These are phyloP conservation scores for Colletotrichum shisoi DNA, from an alignment of 2,329 filamentous ascomycete species.

Conservation along the genomic window DNA sequence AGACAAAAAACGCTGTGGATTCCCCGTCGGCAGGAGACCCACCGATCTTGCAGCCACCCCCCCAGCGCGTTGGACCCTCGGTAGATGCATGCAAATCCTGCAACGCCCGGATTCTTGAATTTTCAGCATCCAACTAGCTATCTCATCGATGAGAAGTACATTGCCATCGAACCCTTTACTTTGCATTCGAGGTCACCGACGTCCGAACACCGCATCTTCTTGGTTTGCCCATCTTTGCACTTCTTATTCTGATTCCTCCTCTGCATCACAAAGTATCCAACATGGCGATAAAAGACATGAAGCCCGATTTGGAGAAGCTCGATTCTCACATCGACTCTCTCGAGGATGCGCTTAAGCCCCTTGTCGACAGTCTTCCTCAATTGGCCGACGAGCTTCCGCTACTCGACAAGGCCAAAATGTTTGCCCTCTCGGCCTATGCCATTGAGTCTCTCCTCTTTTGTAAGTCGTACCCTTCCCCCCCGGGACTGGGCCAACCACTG, in stretches of 20 bases:
- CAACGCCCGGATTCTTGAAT: constrained; percentile 32
- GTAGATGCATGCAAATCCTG: constrained; percentile 35
- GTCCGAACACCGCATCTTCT: background rate
- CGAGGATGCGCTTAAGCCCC: constrained; percentile 75
- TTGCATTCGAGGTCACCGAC: constrained; percentile 6
- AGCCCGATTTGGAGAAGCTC: constrained; percentile 75
- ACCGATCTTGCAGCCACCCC: constrained; percentile 15
- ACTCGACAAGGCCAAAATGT: constrained; percentile 94
- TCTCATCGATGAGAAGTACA: constrained; percentile 15
- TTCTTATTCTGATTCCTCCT: background rate
- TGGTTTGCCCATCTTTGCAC: too few relatives aligned
- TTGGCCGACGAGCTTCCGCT: constrained; percentile 81
- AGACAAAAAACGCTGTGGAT: constrained; percentile 19
- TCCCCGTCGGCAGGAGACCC: constrained; percentile 28
- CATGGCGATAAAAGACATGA: constrained; percentile 64
- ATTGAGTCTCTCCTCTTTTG: constrained; percentile 91
- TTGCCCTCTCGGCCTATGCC: constrained; percentile 85
- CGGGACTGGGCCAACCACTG: background rate
- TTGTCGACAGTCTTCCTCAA: constrained; percentile 72
- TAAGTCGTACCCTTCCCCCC: constrained; percentile 51
- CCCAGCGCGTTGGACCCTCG: constrained; percentile 5
- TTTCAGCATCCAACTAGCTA: constrained; percentile 24
- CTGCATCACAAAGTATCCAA: constrained; percentile 12
- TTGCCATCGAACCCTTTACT: background rate
- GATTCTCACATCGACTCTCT: constrained; percentile 81